Evolutionary conservation across 106 monocot genomes (phyloP).

Genomic region (Alisma plantagoaquatica): DNA sequence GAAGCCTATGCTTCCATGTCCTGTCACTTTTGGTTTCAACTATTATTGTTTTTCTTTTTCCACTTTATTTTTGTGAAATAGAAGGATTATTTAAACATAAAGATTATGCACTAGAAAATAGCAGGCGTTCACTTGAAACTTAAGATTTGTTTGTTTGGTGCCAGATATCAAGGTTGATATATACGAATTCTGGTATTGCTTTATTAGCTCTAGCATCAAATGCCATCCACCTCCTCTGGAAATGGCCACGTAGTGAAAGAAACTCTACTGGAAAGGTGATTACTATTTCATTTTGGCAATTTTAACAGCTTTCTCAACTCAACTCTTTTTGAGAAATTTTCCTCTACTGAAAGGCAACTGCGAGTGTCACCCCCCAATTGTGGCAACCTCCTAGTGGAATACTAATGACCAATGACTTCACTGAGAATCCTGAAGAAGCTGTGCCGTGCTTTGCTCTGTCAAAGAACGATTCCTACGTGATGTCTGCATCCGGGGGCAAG

Average conservation of each 20-base stretch:
- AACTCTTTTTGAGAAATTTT: not conserved
- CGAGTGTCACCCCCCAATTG: constrained; percentile 51
- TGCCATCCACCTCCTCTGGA: constrained; percentile 43
- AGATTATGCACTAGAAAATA: too few species aligned
- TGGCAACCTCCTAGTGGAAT: constrained; percentile 77
- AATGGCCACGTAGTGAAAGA: constrained; percentile 38
- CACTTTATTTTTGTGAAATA: too few species aligned
- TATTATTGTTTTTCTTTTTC: too few species aligned
- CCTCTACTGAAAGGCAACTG: constrained; percentile 43
- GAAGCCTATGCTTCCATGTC: too few species aligned
- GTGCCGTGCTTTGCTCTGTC: constrained; percentile 79
- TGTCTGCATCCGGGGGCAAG: constrained; percentile 84
- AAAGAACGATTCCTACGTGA: constrained; percentile 79
- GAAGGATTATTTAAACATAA: too few species aligned
- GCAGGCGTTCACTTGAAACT: too few species aligned
- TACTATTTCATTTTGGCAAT: not conserved
- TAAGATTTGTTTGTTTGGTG: not conserved
- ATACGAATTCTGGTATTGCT: constrained; percentile 44
- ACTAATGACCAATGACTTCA: constrained; percentile 71
- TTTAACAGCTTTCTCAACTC: not conserved
- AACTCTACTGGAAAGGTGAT: constrained; percentile 35
- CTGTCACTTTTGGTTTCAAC: too few species aligned
- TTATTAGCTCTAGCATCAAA: constrained; percentile 42
- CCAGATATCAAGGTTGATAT: constrained; percentile 47
- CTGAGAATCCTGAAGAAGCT: constrained; percentile 65